Percentiles rank a stretch among this genome's conserved stretches.
Evolutionary conservation across 257 asterid genomes (phyloP).

Genomic region (Eucommia ulmoides): DNA sequence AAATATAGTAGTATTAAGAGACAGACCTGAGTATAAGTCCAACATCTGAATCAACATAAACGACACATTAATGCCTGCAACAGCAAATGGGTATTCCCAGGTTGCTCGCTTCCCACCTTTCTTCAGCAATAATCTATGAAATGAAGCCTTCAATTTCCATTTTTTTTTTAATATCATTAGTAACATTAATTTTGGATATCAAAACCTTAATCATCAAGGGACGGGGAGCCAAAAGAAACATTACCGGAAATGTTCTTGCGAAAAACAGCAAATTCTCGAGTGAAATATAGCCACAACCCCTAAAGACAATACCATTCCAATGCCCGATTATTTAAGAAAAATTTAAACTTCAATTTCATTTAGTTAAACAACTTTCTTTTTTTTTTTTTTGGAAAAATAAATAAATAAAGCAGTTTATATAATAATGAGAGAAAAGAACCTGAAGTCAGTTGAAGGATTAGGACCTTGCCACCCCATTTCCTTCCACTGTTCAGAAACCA

Average conservation of each 20-base stretch:
- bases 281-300: conserved; percentile 93
- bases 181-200: no score
- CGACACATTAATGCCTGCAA: conserved; percentile 72
- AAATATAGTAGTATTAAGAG: neutral
- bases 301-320: no score
- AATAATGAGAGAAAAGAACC: conserved; percentile 25
- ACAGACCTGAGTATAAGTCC: conserved; percentile 62
- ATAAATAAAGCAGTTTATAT: no score
- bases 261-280: conserved; percentile 87
- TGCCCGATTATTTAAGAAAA: no score
- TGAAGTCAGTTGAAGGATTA: conserved; percentile 89
- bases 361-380: no score
- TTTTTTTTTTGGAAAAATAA: no score
- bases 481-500: conserved; percentile 95
- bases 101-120: conserved; percentile 57
- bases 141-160: conserved; percentile 65
- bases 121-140: conserved; percentile 76
- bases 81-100: conserved; percentile 99
- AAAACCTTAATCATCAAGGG: no score
- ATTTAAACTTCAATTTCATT: no score
- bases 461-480: conserved; percentile 99
- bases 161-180: conserved; percentile 46
- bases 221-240: conserved; percentile 26
- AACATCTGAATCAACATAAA: conserved; percentile 93
- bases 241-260: conserved; percentile 71